A percentile compares a stretch with the other conserved stretches of the same genome.
These are phyloP conservation scores for Penicillium bovifimosum DNA, from an alignment of 495 filamentous ascomycete species.

Conservation along the genomic window DNA sequence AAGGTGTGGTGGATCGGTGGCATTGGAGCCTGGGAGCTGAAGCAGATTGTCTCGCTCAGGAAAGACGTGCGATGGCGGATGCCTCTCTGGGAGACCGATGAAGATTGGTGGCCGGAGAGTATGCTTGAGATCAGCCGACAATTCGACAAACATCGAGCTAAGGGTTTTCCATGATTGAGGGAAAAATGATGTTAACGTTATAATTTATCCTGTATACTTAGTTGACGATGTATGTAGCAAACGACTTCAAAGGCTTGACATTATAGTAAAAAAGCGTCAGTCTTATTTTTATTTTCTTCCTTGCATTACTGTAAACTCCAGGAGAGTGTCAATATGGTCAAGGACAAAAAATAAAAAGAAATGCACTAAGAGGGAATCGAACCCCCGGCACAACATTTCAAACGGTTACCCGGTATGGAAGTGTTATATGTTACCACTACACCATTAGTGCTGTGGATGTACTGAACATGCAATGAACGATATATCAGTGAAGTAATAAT, in stretches of 20 bases:
- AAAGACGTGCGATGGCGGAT: slow-evolving; percentile 6
- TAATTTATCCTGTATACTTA: too few species aligned
- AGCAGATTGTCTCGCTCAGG: slow-evolving; percentile 21
- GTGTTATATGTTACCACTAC: slow-evolving; percentile 1
- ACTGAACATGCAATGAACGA: too few species aligned
- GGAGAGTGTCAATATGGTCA: too few species aligned
- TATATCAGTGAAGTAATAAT: too few species aligned
- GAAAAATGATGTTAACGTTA: not conserved
- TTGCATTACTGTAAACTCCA: too few species aligned
- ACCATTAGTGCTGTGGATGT: not conserved
- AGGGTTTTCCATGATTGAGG: not conserved
- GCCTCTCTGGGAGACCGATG: slow-evolving; percentile 5
- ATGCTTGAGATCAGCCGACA: slow-evolving; percentile 12
- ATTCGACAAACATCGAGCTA: not conserved
- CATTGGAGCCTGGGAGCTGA: slow-evolving; percentile 29
- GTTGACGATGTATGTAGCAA: too few species aligned
- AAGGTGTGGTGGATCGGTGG: slow-evolving; percentile 43
- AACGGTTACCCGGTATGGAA: not conserved
- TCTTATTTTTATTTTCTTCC: too few species aligned
- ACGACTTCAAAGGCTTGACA: too few species aligned
- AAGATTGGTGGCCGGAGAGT: slow-evolving; percentile 30
- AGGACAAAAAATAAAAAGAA: not conserved
- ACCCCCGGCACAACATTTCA: not conserved
- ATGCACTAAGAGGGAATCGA: slow-evolving; percentile 3
- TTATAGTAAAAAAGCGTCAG: too few species aligned